Conservation (phyloP, 129 eudicot species). For the Silybum marianum region DNA sequence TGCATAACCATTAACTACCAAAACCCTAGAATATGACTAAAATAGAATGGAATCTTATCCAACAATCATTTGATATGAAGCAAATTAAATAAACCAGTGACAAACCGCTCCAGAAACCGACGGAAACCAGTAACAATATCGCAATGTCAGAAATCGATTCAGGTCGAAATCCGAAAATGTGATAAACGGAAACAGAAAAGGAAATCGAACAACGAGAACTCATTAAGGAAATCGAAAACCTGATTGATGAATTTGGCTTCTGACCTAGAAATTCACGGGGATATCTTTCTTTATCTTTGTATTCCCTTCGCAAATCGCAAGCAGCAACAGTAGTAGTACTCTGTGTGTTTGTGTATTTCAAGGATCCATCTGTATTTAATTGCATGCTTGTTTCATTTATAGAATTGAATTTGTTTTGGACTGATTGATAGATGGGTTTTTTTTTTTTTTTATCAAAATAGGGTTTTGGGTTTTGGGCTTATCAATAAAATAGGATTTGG, state of each 20-base stretch:
- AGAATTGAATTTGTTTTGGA: no score
- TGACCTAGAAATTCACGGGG: slow-evolving; percentile 8
- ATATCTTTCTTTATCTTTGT: not conserved
- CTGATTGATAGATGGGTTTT: no score
- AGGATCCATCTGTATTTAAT: not conserved
- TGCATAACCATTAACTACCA: not conserved
- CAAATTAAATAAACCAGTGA: slow-evolving; percentile 2
- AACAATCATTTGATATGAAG: not conserved
- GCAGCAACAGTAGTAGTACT: not conserved
- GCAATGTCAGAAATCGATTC: slow-evolving; percentile 12
- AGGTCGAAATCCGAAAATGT: slow-evolving; percentile 13
- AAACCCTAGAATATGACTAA: slow-evolving; percentile 26
- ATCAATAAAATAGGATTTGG: no score
- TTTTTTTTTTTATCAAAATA: no score
- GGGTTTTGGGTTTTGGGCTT: no score
- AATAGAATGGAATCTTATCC: not conserved
- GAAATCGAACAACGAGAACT: slow-evolving; percentile 8
- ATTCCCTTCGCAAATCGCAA: not conserved
- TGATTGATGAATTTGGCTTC: slow-evolving; percentile 28
- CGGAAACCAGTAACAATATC: not conserved
- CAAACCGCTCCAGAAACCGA: not conserved
- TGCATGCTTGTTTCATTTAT: no score
- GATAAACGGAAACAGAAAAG: not conserved
- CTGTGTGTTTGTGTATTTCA: not conserved
- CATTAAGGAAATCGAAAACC: not conserved